Evolutionary conservation across 176 grass and related monocot species (phyloP).

Genomic region (Oryza brachyantha): DNA sequence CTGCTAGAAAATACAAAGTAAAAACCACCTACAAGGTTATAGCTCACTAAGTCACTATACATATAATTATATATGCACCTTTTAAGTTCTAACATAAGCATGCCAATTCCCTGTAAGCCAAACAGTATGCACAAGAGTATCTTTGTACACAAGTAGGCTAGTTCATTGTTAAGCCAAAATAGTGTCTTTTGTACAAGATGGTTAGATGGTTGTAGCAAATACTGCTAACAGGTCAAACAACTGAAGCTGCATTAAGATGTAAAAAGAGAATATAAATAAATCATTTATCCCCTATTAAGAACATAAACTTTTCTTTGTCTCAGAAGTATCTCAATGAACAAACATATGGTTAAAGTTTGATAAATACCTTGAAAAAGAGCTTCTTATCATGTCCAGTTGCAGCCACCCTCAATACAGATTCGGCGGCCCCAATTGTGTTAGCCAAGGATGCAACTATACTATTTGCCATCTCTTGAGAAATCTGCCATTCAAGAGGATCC

Average conservation of each 20-base stretch:
- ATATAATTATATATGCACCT: neutral
- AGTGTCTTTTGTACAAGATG: neutral
- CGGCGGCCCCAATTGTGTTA: conserved; percentile 85
- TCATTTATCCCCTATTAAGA: neutral
- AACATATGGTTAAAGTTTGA: neutral
- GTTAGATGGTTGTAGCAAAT: neutral
- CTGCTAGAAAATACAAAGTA: conserved; percentile 71
- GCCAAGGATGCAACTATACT: conserved; percentile 84
- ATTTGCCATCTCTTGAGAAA: conserved; percentile 93
- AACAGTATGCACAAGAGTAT: neutral
- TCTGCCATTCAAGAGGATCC: conserved; percentile 96
- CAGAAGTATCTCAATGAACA: neutral
- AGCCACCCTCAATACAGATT: conserved; percentile 91
- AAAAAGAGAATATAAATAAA: neutral
- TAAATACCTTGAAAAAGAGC: conserved; percentile 79
- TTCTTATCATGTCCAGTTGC: conserved; percentile 93
- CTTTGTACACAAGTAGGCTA: neutral
- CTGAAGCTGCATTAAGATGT: neutral
- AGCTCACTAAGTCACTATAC: neutral
- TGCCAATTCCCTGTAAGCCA: neutral
- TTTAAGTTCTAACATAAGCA: neutral
- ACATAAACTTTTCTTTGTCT: neutral
- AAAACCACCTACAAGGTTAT: conserved; percentile 61
- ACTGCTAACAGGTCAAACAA: neutral
- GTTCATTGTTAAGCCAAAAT: neutral